Conservation (phyloP, 768 basidiomycete genomes). For the Lentinula sp. region DNA sequence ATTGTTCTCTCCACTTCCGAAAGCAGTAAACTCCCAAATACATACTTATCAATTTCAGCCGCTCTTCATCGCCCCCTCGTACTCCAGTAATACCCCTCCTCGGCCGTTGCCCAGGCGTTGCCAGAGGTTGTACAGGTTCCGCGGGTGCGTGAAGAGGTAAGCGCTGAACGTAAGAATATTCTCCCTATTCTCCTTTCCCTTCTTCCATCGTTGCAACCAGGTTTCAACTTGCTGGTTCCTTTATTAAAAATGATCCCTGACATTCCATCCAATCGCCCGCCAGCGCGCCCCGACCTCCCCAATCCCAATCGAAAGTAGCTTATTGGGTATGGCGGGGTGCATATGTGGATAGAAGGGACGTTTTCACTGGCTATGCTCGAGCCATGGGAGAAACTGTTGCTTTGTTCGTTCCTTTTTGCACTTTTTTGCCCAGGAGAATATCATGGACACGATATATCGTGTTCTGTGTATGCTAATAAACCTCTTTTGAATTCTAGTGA, state of each 20-base stretch:
- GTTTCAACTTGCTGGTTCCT: too few species aligned
- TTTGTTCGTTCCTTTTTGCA: constrained; percentile 35
- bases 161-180: too few species aligned
- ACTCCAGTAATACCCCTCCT: too few species aligned
- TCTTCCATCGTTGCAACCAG: background rate
- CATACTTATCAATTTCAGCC: too few species aligned
- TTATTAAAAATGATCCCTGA: constrained; percentile 2
- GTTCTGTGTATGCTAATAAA: background rate
- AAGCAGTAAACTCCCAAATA: too few species aligned
- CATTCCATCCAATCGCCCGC: background rate
- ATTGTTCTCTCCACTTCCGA: too few species aligned
- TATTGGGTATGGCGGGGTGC: constrained; percentile 40
- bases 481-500: constrained; percentile 23
- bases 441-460: background rate
- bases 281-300: constrained; percentile 11
- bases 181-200: background rate
- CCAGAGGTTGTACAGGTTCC: too few species aligned
- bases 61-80: too few species aligned
- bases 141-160: too few species aligned
- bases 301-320: constrained; percentile 11
- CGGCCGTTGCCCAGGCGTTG: too few species aligned
- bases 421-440: background rate
- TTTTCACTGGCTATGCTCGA: constrained; percentile 58
- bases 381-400: constrained; percentile 62
- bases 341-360: constrained; percentile 53